Evolutionary conservation across 768 basidiomycete species (phyloP).

Genomic region (Boletus insuetus): DNA sequence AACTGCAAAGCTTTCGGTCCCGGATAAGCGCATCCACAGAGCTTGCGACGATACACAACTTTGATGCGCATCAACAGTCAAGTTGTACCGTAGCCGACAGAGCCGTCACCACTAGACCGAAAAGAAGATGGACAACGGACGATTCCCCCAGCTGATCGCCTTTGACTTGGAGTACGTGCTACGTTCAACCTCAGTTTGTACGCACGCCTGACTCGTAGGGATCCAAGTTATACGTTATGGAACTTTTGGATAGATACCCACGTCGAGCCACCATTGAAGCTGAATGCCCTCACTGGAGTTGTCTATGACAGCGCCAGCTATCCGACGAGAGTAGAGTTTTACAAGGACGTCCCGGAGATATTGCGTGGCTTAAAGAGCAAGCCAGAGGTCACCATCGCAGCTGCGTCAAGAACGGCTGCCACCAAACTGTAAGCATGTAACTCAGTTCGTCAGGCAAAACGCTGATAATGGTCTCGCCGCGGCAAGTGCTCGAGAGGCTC

Average conservation of each 20-base stretch:
- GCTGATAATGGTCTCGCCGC: not conserved
- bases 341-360: slow-evolving; percentile 72
- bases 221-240: slow-evolving; percentile 77
- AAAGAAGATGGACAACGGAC: slow-evolving; percentile 16
- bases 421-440: slow-evolving; percentile 54
- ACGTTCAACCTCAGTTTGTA: slow-evolving; percentile 2
- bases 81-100: too few relatives aligned
- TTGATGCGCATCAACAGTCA: too few relatives aligned
- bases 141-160: slow-evolving; percentile 63
- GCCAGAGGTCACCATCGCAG: slow-evolving; percentile 56
- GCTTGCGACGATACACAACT: too few relatives aligned
- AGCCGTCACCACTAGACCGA: not conserved
- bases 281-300: slow-evolving; percentile 31
- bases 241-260: slow-evolving; percentile 86
- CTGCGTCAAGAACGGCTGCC: slow-evolving; percentile 71
- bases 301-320: slow-evolving; percentile 24
- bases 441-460: not conserved
- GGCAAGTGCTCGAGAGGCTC: slow-evolving; percentile 68
- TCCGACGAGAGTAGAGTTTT: slow-evolving; percentile 56
- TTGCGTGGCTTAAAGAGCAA: slow-evolving; percentile 50
- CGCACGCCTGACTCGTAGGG: not conserved
- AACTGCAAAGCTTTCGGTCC: too few relatives aligned
- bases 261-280: slow-evolving; percentile 55
- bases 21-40: too few relatives aligned
- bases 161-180: slow-evolving; percentile 76